Evolutionary conservation across 177 flowering plant genomes (phyloP).

Genomic region (Telopea speciosissima): DNA sequence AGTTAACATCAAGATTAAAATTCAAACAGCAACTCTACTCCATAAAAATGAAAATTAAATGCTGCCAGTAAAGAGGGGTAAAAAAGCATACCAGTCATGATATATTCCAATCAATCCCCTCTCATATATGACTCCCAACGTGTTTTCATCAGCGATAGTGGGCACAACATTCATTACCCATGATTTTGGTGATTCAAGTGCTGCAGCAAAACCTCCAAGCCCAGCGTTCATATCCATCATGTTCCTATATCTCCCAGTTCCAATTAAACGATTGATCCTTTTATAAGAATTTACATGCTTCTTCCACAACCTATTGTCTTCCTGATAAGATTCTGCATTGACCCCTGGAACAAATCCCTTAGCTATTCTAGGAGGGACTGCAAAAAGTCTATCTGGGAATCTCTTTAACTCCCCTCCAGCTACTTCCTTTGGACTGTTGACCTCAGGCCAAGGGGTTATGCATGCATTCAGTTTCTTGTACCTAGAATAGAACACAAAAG

Average conservation of each 20-base stretch:
- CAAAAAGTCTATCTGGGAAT: constrained; percentile 65
- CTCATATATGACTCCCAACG: constrained; percentile 65
- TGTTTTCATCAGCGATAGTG: constrained; percentile 44
- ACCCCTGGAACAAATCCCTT: constrained; percentile 52
- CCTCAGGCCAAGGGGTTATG: constrained; percentile 52
- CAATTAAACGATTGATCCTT: constrained; percentile 47
- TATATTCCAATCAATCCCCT: constrained; percentile 71
- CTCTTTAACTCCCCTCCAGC: constrained; percentile 67
- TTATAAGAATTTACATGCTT: constrained; percentile 58
- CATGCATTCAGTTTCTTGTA: constrained; percentile 61
- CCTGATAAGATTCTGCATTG: constrained; percentile 42
- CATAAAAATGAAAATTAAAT: neutral
- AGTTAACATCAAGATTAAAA: neutral
- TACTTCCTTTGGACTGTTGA: constrained; percentile 38
- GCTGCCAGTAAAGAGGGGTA: neutral
- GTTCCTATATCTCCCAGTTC: constrained; percentile 57
- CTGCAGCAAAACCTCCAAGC: constrained; percentile 76
- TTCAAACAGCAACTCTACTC: neutral
- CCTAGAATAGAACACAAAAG: constrained; percentile 27
- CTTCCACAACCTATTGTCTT: constrained; percentile 65
- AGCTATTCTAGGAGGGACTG: constrained; percentile 60
- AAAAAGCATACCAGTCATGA: constrained; percentile 66
- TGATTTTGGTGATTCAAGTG: constrained; percentile 53
- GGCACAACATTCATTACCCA: constrained; percentile 94
- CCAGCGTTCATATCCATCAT: constrained; percentile 86